phyloP scores from a whole-genome alignment of 202 grass and related monocot genomes.

The Zoysia matrella region DNA sequence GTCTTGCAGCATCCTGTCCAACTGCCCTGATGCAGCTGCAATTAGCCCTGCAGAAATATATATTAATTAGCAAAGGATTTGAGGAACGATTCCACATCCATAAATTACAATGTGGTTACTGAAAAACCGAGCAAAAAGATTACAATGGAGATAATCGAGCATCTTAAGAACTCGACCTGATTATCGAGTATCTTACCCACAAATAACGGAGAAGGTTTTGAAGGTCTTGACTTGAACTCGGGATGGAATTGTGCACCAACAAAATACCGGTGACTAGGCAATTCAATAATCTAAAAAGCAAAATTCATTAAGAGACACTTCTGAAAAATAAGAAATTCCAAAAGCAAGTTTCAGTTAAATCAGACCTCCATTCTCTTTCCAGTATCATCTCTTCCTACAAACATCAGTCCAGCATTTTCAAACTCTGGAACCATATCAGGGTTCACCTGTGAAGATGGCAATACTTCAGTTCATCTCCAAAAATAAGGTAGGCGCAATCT shows the following conservation, averaged over 20 bases:
- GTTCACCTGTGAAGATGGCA: constrained; percentile 70
- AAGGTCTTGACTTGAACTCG: constrained; percentile 95
- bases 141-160: too few relatives aligned
- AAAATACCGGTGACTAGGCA: constrained; percentile 81
- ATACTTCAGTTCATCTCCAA: constrained; percentile 35
- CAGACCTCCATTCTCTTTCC: constrained; percentile 92
- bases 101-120: constrained; percentile 7
- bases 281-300: constrained; percentile 82
- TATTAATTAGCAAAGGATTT: constrained; percentile 32
- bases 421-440: constrained; percentile 90
- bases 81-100: background rate
- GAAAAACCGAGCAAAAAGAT: background rate
- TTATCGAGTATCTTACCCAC: constrained; percentile 63
- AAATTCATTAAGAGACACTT: constrained; percentile 21
- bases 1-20: constrained; percentile 50
- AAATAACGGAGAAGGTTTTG: constrained; percentile 89
- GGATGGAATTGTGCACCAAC: constrained; percentile 26
- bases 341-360: constrained; percentile 14
- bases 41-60: constrained; percentile 67
- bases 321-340: constrained; percentile 20
- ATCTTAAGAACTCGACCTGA: background rate
- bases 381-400: constrained; percentile 93
- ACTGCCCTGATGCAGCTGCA: constrained; percentile 78
- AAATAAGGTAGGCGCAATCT: constrained; percentile 16
- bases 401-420: constrained; percentile 87